Evolutionary conservation across 768 basidiomycete genomes (phyloP).

Genomic region (Terana coerulea): DNA sequence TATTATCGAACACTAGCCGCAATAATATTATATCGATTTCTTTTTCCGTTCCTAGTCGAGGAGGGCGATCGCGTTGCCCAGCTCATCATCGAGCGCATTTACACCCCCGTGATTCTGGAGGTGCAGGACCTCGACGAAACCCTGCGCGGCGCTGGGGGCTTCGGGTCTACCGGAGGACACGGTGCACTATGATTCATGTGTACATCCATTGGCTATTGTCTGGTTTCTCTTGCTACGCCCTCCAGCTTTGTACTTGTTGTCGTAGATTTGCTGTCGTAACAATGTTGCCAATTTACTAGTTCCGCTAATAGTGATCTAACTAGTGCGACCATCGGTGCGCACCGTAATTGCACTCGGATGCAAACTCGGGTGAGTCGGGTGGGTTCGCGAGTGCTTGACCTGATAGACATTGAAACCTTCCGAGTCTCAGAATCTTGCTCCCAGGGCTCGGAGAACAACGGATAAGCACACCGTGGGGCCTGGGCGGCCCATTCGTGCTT

Average conservation of each 20-base stretch:
- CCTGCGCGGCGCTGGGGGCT: constrained; percentile 77
- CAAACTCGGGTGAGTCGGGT: no score
- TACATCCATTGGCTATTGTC: background rate
- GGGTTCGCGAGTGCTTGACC: no score
- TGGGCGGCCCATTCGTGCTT: no score
- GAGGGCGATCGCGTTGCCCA: constrained; percentile 97
- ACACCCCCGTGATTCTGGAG: constrained; percentile 80
- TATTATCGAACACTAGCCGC: constrained; percentile 3
- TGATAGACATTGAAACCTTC: no score
- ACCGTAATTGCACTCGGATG: background rate
- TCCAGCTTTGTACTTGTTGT: background rate
- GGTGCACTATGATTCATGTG: constrained; percentile 32
- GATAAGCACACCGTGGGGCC: no score
- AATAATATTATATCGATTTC: background rate
- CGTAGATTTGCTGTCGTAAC: background rate
- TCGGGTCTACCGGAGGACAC: constrained; percentile 95
- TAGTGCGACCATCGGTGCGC: background rate
- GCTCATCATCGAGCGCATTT: constrained; percentile 87
- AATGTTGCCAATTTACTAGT: background rate
- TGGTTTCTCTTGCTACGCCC: background rate
- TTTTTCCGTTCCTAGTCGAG: constrained; percentile 58
- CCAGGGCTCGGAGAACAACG: no score
- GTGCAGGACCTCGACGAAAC: constrained; percentile 90
- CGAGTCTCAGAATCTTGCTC: no score
- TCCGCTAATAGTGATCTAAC: background rate